A percentile compares a stretch with the other conserved stretches of the same genome.
These are phyloP conservation scores for Emericellopsis terricola DNA, from an alignment of 495 filamentous ascomycete species.

Conservation along the genomic window DNA sequence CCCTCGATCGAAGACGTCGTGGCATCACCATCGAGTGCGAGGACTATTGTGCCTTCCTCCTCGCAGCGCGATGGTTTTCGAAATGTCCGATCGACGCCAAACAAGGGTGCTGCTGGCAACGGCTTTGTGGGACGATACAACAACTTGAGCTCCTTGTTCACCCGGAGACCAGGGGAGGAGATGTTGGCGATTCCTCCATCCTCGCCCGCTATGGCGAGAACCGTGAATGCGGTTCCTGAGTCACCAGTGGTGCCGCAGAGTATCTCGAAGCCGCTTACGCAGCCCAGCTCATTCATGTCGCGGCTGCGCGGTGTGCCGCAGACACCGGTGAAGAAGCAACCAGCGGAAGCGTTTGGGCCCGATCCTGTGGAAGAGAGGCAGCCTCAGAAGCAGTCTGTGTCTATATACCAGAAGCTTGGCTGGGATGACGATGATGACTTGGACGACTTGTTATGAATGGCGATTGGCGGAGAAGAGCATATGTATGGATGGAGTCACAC, in stretches of 20 bases:
- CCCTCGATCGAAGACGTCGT: conserved; percentile 7
- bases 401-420: conserved; percentile 55
- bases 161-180: background rate
- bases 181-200: conserved; percentile 11
- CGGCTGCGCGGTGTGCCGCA: conserved; percentile 19
- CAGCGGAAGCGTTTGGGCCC: too few relatives aligned
- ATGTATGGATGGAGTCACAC: too few relatives aligned
- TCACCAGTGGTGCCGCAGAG: background rate
- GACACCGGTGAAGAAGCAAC: conserved; percentile 23
- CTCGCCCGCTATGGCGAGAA: conserved; percentile 27
- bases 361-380: conserved; percentile 5
- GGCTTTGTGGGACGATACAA: too few relatives aligned
- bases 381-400: conserved; percentile 14
- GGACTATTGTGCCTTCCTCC: conserved; percentile 14
- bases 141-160: conserved; percentile 1
- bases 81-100: too few relatives aligned
- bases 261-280: conserved; percentile 18
- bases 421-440: conserved; percentile 47
- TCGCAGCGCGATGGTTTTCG: conserved; percentile 10
- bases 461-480: too few relatives aligned
- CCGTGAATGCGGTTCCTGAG: background rate
- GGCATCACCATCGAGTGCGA: conserved; percentile 1
- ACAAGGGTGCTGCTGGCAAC: too few relatives aligned
- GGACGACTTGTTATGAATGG: conserved; percentile 21
- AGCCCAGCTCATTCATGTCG: conserved; percentile 6